Evolutionary conservation across 2,329 filamentous ascomycete genomes (phyloP), one percentile per base, ranked within the genome.

Genomic region (Diatrype stigma): DNA sequence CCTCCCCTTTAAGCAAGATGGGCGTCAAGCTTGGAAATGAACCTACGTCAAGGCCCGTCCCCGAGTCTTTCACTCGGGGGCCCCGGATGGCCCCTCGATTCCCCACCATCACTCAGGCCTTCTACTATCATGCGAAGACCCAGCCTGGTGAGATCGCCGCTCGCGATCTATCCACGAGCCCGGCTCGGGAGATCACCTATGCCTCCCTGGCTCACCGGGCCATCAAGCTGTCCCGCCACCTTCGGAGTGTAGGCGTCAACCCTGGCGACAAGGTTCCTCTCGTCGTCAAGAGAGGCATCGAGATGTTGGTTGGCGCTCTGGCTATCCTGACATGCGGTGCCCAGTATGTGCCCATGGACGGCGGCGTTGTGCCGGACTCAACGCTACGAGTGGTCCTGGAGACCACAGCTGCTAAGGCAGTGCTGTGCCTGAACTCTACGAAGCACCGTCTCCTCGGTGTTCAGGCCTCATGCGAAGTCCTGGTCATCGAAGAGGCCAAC

Each of bases 311-410:
- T 46, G 79, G 76, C 19, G 81, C 83, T 46, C 69, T 80, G 50
- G 80, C 78, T 2, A 70, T 82, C 17, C 66, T 84, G 32, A 79
- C 79, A 50, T 75, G 75, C 45, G 80, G 80, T 19, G 80, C 75
- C 14, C 80, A 84, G 56, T 84, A 84, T 59, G 72, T 83, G 5
- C 81, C 81, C 3, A 70, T 84, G 2, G 81, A 85, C 53, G 80
- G 80, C 34, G 75, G 76, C 6, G 70, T 80, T 30, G 74, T 77
- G 10, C 69, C 77, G 0, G 74, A 77, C 46, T 67, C 69, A 17
- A 74, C 74, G 2, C 68, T 84, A 23, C 64, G 66, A 22, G 73
- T 77, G 50, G 78, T 81, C 23, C 67, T 82, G 45, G 62, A 67
- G 23, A 71, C 82, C 56, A 73, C 76, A 2, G 63, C 65, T 12